Conservation (phyloP, 495 filamentous ascomycete species). For the Alectoria sarmentosa region DNA sequence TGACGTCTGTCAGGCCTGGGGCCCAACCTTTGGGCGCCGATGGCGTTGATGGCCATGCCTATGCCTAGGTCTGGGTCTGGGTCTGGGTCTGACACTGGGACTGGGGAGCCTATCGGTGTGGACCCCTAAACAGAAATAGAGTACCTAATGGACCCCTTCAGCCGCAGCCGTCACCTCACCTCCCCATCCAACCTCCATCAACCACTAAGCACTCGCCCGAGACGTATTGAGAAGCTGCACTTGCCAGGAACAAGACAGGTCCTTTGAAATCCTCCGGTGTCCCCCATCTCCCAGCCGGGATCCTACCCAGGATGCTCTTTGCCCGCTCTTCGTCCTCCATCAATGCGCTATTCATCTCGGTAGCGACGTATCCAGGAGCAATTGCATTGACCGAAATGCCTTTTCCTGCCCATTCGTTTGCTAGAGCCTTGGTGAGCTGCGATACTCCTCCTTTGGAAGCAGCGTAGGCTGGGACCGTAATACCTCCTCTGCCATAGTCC, state of each 20-base stretch:
- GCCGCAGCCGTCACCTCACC: conserved; percentile 53
- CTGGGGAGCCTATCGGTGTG: neutral
- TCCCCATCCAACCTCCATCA: conserved; percentile 94
- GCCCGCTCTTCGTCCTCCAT: conserved; percentile 63
- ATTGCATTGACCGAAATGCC: conserved; percentile 79
- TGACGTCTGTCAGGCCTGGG: neutral
- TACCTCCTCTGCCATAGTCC: conserved; percentile 47
- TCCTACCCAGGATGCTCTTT: conserved; percentile 68
- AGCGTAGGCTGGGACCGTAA: conserved; percentile 87
- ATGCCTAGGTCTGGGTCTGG: too few species aligned
- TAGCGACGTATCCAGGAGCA: conserved; percentile 77
- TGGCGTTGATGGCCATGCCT: neutral
- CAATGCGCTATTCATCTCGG: conserved; percentile 86
- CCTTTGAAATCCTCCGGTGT: conserved; percentile 87
- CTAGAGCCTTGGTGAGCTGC: conserved; percentile 80
- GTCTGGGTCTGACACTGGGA: neutral
- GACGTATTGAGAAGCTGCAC: conserved; percentile 70
- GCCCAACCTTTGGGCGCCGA: neutral
- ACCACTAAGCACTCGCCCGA: conserved; percentile 74
- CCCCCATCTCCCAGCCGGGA: conserved; percentile 84
- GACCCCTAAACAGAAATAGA: neutral
- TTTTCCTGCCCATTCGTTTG: conserved; percentile 76
- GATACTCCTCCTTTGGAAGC: conserved; percentile 82
- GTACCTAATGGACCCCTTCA: neutral
- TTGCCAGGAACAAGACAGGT: conserved; percentile 68